Conservation (phyloP, 2,329 filamentous ascomycete species). For the Fragosphaeria purpurea region DNA sequence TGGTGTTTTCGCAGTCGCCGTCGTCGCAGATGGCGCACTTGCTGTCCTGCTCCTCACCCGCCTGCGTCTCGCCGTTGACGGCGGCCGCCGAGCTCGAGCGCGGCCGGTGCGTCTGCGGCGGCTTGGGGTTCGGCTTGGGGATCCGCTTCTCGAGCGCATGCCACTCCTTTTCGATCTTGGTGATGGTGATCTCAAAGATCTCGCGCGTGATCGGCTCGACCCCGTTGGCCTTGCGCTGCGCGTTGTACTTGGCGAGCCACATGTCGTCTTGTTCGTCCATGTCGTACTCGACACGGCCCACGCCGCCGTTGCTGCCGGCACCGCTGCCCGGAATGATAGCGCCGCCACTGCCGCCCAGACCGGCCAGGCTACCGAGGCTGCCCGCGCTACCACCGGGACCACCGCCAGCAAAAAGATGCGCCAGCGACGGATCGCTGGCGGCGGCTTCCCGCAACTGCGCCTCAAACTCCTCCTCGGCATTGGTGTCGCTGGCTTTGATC, state of each 20-base stretch:
- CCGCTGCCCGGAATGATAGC: conserved; percentile 1
- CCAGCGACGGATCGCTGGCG: conserved; percentile 17
- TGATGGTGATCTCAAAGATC: conserved; percentile 95
- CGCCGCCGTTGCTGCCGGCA: conserved; percentile 26
- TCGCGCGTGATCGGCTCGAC: conserved; percentile 82
- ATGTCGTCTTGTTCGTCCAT: conserved; percentile 99
- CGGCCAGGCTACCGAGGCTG: conserved; percentile 7
- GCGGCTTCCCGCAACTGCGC: conserved; percentile 16
- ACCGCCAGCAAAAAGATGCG: conserved; percentile 26
- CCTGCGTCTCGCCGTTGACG: conserved; percentile 80
- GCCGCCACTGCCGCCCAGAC: conserved; percentile 37
- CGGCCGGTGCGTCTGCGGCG: conserved; percentile 85
- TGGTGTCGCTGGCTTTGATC: conserved; percentile 51
- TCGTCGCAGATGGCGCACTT: conserved; percentile 98
- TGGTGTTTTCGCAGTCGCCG: conserved; percentile 98
- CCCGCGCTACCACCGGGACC: background rate
- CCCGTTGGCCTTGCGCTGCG: conserved; percentile 60
- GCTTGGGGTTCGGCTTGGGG: conserved; percentile 92
- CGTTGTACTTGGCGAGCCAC: conserved; percentile 83
- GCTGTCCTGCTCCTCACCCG: conserved; percentile 88
- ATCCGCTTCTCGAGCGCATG: conserved; percentile 92
- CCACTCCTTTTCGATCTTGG: conserved; percentile 98
- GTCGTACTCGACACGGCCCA: conserved; percentile 91
- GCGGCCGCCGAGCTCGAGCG: conserved; percentile 89
- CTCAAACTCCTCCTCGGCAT: conserved; percentile 50